Base-by-base conservation (phyloP, 352 stramenopile genomes). In the Phytophthora fragariaefolia region DNA sequence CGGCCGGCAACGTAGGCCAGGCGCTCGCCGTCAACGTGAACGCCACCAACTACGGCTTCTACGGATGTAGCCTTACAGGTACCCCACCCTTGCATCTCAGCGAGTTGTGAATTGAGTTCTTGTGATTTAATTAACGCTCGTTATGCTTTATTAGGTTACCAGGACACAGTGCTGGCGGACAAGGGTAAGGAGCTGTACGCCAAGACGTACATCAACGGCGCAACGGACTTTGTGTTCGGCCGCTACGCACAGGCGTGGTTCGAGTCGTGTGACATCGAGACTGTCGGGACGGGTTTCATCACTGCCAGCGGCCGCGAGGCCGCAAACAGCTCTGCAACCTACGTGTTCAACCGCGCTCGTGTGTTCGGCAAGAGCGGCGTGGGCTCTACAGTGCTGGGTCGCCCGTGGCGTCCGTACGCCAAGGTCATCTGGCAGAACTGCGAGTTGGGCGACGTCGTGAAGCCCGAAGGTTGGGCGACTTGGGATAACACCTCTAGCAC, bases 41-140 rank as follows among this genome's bases (percentile, higher is more conserved):
- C 27, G 63, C 43, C 32, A 66, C 57, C 18, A 50, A 76, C 53
- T 73, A 73, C 60, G 69, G 63, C 3, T 69, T 76, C 30, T 76
- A 76, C 45, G 68, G 36, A 2, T 76, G 62, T 45, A 68, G 65
- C 27, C 38, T 76, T 15, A 66, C 58, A 6, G 58, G n/a, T n/a
- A n/a, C n/a, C n/a, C n/a, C n/a, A n/a, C n/a, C n/a, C n/a, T n/a
- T n/a, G n/a, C n/a, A n/a, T n/a, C n/a, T n/a, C n/a, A n/a, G n/a
- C n/a, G n/a, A n/a, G n/a, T n/a, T n/a, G n/a, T n/a, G n/a, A n/a
- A n/a, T n/a, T n/a, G n/a, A n/a, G n/a, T n/a, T n/a, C n/a, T n/a
- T n/a, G n/a, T n/a, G n/a, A n/a, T n/a, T n/a, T n/a, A n/a, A n/a
- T n/a, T n/a, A n/a, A n/a, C n/a, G n/a, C n/a, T n/a, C n/a, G n/a